A percentile compares a stretch with the other conserved stretches of the same genome.
These are phyloP conservation scores for Fusarium robinianum DNA, from an alignment of 2,329 filamentous ascomycete genomes.

Conservation along the genomic window DNA sequence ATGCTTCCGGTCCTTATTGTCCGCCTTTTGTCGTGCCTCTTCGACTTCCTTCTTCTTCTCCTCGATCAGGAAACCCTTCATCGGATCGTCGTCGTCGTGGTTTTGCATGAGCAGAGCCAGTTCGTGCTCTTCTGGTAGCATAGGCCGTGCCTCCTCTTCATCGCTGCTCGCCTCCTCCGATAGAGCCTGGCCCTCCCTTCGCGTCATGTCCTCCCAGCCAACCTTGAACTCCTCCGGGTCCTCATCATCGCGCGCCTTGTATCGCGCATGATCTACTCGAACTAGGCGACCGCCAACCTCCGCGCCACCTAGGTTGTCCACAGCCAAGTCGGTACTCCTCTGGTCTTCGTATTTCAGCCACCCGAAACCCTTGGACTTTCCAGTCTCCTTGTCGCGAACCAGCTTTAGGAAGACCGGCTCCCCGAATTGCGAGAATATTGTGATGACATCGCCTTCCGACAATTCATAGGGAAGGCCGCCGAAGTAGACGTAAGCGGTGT, in stretches of 20 bases:
- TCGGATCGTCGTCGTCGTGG: slow-evolving; percentile 94
- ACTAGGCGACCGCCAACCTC: slow-evolving; percentile 79
- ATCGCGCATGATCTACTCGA: slow-evolving; percentile 89
- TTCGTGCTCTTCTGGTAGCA: slow-evolving; percentile 82
- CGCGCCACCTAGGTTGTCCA: slow-evolving; percentile 91
- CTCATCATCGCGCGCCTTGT: slow-evolving; percentile 84
- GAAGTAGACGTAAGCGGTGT: slow-evolving; percentile 96
- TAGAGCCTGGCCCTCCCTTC: slow-evolving; percentile 52
- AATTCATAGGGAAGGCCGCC: slow-evolving; percentile 91
- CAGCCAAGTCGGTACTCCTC: slow-evolving; percentile 90
- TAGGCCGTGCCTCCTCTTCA: slow-evolving; percentile 58
- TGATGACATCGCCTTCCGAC: slow-evolving; percentile 92
- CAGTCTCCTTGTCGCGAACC: slow-evolving; percentile 91
- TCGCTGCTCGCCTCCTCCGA: slow-evolving; percentile 53
- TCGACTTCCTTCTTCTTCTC: slow-evolving; percentile 91
- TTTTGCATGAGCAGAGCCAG: slow-evolving; percentile 74
- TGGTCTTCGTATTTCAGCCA: slow-evolving; percentile 99
- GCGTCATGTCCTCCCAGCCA: slow-evolving; percentile 63
- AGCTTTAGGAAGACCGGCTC: slow-evolving; percentile 94
- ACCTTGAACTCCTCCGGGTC: slow-evolving; percentile 63
- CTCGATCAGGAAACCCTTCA: slow-evolving; percentile 88
- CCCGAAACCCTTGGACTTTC: slow-evolving; percentile 91
- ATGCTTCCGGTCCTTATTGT: slow-evolving; percentile 54
- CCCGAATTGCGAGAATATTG: slow-evolving; percentile 96
- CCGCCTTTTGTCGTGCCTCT: slow-evolving; percentile 61